phyloP scores from a whole-genome alignment of 139 green algal species.

The Coccomyxa sp. region DNA sequence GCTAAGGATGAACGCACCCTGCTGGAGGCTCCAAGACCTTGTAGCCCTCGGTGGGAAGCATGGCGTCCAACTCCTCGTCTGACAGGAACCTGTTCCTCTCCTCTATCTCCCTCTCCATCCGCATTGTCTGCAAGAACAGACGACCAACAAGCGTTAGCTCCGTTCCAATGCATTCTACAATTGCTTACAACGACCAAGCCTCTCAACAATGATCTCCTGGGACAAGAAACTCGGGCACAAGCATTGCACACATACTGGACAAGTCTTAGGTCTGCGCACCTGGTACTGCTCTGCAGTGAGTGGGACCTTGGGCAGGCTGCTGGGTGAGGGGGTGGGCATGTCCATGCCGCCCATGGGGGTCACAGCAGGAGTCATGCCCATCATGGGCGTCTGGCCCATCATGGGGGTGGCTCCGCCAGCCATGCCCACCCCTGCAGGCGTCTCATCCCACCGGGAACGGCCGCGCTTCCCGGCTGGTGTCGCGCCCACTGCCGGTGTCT shows the following conservation, averaged over 20 bases:
- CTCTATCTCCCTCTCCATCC: constrained; percentile 84
- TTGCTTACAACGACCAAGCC: too few species aligned
- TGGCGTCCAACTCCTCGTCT: constrained; percentile 94
- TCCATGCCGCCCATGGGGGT: constrained; percentile 52
- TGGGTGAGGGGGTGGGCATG: constrained; percentile 64
- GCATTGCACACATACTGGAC: too few species aligned
- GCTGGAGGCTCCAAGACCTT: constrained; percentile 74
- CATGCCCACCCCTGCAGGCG: constrained; percentile 48
- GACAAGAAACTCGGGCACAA: too few species aligned
- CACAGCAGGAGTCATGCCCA: constrained; percentile 30
- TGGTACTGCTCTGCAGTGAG: constrained; percentile 83
- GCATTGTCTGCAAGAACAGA: constrained; percentile 32
- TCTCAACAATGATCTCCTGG: too few species aligned
- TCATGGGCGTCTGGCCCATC: constrained; percentile 29
- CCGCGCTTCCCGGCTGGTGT: constrained; percentile 35
- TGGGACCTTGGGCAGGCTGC: constrained; percentile 20
- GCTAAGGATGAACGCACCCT: not conserved
- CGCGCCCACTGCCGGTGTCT: constrained; percentile 34
- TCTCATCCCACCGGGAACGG: constrained; percentile 83
- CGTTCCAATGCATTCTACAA: too few species aligned
- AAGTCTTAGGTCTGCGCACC: not conserved
- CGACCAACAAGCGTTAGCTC: too few species aligned
- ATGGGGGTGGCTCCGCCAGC: constrained; percentile 23
- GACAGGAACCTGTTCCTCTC: constrained; percentile 86
- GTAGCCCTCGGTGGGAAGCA: constrained; percentile 91